Evolutionary conservation across 148 eudicot genomes (phyloP), one percentile per base, ranked within the genome.

Genomic region (Talinum fruticosum): DNA sequence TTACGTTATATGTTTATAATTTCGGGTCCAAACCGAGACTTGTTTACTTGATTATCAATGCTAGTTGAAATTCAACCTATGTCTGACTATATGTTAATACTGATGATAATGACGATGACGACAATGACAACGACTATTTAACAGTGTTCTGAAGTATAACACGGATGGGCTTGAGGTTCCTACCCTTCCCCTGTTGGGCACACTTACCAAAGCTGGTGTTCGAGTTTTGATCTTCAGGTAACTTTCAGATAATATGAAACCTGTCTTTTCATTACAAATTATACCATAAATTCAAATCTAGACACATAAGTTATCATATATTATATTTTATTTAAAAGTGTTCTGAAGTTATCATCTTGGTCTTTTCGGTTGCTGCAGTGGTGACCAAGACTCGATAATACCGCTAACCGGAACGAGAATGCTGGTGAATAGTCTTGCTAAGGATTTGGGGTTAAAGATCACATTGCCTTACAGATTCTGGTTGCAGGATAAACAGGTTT

Each of bases 321-420:
- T n/a, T n/a, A n/a, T n/a, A n/a, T n/a, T n/a, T n/a, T n/a, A n/a
- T n/a, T n/a, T n/a, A n/a, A n/a, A n/a, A n/a, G n/a, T n/a, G n/a
- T n/a, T n/a, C n/a, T n/a, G n/a, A n/a, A n/a, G n/a, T 2, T 24
- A 3, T n/a, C 35, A 49, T 30, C 14, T n/a, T 13, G 15, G 1
- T 8, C 8, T 19, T 36, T 6, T 51, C 54, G 26, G 0, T 28
- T 18, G 7, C 35, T 77, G 28, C 79, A 86, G 88, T 67, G 88
- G 88, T 33, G 88, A 86, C 80, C 96, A 93, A 80, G 97, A 91
- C 84, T 83, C 97, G 7, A 88, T 86, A 26, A 18, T 91, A 26
- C 96, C 97, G 13, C 76, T 93, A 18, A 84, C 69, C 0, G 90
- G 92, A 70, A 83, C 89, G 2, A 82, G 97, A 6, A 47, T 21